Evolutionary conservation across 306 rosid species (phyloP).

Genomic region (Quercus variabilis): DNA sequence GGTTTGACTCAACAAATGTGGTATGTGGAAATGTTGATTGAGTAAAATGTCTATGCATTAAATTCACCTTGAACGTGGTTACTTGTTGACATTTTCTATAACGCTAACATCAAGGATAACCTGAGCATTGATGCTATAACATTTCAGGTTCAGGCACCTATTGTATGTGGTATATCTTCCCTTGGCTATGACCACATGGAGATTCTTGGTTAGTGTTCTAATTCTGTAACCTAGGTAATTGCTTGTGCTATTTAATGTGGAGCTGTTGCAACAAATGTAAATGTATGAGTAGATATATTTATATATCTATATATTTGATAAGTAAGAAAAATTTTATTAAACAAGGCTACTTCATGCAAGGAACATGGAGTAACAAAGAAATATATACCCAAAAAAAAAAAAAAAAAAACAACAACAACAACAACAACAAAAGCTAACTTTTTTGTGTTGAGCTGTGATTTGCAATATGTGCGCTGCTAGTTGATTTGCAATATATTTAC

Average conservation of each 20-base stretch:
- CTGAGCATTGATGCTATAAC: constrained; percentile 3
- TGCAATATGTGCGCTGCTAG: not conserved
- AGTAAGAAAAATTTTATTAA: not conserved
- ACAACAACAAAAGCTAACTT: not conserved
- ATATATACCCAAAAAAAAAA: too few species aligned
- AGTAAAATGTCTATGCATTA: not conserved
- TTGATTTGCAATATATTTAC: not conserved
- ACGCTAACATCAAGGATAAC: not conserved
- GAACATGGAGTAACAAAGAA: too few species aligned
- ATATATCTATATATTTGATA: not conserved
- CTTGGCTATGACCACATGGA: constrained; percentile 99
- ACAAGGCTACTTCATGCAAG: too few species aligned
- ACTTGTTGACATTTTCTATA: not conserved
- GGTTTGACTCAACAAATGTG: constrained; percentile 89
- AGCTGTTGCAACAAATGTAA: constrained; percentile 11
- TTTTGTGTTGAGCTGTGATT: not conserved
- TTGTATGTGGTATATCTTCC: constrained; percentile 86
- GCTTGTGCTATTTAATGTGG: constrained; percentile 10
- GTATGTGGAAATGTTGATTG: constrained; percentile 32
- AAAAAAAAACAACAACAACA: too few species aligned
- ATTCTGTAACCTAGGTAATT: constrained; percentile 21
- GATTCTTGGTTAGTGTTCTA: constrained; percentile 83
- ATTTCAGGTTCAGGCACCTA: constrained; percentile 69
- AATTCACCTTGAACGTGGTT: not conserved
- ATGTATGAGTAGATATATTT: not conserved